A percentile compares a stretch with the other conserved stretches of the same genome.
These are phyloP conservation scores for Penicillium cataractarum DNA, from an alignment of 495 filamentous ascomycete species.

Conservation along the genomic window DNA sequence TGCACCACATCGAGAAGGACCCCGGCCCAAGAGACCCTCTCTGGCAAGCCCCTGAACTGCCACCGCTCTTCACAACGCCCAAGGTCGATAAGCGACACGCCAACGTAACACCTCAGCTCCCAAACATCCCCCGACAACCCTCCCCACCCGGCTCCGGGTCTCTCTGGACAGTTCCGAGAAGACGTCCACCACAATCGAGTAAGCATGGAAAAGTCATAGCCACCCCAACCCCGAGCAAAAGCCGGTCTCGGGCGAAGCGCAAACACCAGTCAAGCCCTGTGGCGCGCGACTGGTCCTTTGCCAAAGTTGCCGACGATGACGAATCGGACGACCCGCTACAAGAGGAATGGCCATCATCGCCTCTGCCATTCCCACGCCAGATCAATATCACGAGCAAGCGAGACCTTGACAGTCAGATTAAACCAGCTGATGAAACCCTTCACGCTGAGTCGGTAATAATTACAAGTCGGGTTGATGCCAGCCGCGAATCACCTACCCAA, in stretches of 20 bases:
- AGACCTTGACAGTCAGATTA: neutral
- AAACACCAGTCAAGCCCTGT: constrained; percentile 42
- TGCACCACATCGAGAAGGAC: constrained; percentile 10
- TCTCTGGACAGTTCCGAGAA: constrained; percentile 41
- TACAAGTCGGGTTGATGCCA: neutral
- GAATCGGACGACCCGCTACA: constrained; percentile 55
- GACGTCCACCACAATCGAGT: constrained; percentile 22
- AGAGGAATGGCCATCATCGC: constrained; percentile 41
- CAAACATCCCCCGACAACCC: constrained; percentile 18
- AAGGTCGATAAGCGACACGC: constrained; percentile 22
- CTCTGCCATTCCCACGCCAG: constrained; percentile 27
- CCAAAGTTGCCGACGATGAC: constrained; percentile 38
- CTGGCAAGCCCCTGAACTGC: constrained; percentile 49
- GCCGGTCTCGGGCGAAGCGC: constrained; percentile 29
- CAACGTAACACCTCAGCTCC: constrained; percentile 20
- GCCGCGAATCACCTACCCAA: neutral
- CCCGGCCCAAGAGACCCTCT: constrained; percentile 21
- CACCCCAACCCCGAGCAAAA: constrained; percentile 26
- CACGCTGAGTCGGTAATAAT: neutral
- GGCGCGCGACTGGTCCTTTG: constrained; percentile 51
- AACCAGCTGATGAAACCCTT: neutral
- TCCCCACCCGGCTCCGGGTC: constrained; percentile 47
- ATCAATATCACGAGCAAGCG: neutral
- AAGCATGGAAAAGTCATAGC: constrained; percentile 29
- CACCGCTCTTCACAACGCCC: constrained; percentile 40